Evolutionary conservation across 768 basidiomycete genomes (phyloP), one percentile per base, ranked within the genome.

Genomic region (Cantharellus anzutake): DNA sequence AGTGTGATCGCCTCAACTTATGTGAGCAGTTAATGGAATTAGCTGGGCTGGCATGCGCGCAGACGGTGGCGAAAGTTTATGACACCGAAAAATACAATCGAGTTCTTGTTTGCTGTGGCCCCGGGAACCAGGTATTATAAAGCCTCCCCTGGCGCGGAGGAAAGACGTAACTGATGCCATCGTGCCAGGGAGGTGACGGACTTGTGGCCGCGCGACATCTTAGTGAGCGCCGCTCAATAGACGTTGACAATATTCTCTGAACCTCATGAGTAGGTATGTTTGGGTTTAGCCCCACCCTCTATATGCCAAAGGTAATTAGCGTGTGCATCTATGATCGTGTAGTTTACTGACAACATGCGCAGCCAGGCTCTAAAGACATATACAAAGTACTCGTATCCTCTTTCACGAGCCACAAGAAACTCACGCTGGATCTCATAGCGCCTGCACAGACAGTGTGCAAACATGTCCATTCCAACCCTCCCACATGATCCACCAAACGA

Each of bases 191-290:
- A 1, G 96, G 96, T 7, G 96, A 99, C 71, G 96, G 96, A 2
- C 74, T 99, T 0, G 94, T 97, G 35, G 96, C 96, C 38, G 96
- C 96, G 50, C 77, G 94, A 51, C 96, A 99, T 72, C 78, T 99
- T 4, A 81, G 89, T 87, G 64, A 59, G 79, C 67, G 3, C 11
- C 7, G 38, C 7, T 37, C 52, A 48, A 11, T 37, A 55, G 7
- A 11, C 11, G 52, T 37, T 11, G 35, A 7, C 52, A 55, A 11
- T 55, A 7, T 29, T 29, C 20, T 29, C 20, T 29, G 20, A 48
- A 11, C 11, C 29, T 48, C 11, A 11, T 11, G 16, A 35, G 7
- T 58, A 93, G 89, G 84, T 5, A 84, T 91, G 80, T 97, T 97
- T 69, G 89, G 89, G 2, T 98, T 96, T 68, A 73, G 78, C 51